Evolutionary conservation across 345 rosid genomes (phyloP).

Genomic region (Xanthoceras sorbifolium): DNA sequence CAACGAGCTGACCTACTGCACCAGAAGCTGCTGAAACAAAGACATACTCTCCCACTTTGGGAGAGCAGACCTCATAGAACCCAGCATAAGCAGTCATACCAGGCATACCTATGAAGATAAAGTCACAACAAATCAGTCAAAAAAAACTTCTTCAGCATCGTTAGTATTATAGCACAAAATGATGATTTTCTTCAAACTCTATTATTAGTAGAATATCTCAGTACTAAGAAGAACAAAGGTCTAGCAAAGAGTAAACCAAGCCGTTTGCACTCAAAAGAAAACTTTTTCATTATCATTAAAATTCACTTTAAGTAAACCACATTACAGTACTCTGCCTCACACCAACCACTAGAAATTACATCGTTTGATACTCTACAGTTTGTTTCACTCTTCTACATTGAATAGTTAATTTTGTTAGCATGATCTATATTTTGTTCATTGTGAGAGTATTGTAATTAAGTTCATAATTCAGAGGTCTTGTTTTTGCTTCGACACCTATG

Average conservation of each 20-base stretch:
- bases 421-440: too few relatives aligned
- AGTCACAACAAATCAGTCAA: background rate
- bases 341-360: background rate
- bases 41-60: slow-evolving; percentile 36
- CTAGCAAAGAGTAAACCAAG: background rate
- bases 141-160: too few relatives aligned
- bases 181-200: background rate
- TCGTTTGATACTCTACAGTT: background rate
- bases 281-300: background rate
- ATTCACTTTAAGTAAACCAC: background rate
- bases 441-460: too few relatives aligned
- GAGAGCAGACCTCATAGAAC: slow-evolving; percentile 42
- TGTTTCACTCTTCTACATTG: background rate
- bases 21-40: slow-evolving; percentile 34
- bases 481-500: too few relatives aligned
- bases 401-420: background rate
- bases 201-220: background rate
- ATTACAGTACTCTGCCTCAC: background rate
- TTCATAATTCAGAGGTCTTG: too few relatives aligned
- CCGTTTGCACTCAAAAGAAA: background rate
- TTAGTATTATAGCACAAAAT: background rate
- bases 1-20: slow-evolving; percentile 40
- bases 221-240: background rate
- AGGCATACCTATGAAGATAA: slow-evolving; percentile 39
- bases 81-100: slow-evolving; percentile 59